Evolutionary conservation across 805 yeast species (phyloP).

Genomic region (Candida qinlingensis): DNA sequence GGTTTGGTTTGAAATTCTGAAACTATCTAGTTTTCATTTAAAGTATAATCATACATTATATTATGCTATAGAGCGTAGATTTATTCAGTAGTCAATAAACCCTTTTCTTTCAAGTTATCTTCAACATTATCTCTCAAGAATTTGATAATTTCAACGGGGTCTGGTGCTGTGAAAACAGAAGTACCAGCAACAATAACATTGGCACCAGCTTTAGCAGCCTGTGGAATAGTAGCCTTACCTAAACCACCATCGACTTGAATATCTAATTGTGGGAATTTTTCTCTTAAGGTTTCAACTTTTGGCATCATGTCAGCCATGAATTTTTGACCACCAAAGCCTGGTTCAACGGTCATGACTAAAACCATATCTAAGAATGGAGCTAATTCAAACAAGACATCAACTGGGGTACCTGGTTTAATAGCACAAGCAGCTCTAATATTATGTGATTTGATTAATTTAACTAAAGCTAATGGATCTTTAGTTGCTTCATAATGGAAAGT

Average conservation of each 20-base stretch:
- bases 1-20: no score
- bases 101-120: conserved; percentile 40
- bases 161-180: conserved; percentile 78
- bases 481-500: conserved; percentile 96
- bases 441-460: conserved; percentile 64
- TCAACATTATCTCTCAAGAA: conserved; percentile 61
- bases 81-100: conserved; percentile 24
- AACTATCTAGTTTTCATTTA: no score
- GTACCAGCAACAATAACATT: conserved; percentile 98
- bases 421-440: conserved; percentile 97
- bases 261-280: conserved; percentile 68
- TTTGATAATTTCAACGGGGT: conserved; percentile 71
- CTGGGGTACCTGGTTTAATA: conserved; percentile 87
- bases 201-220: conserved; percentile 96
- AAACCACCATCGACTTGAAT: conserved; percentile 97
- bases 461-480: conserved; percentile 65
- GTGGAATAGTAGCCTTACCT: conserved; percentile 76
- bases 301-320: conserved; percentile 97
- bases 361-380: conserved; percentile 86
- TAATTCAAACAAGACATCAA: conserved; percentile 70
- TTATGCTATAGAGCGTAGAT: neutral
- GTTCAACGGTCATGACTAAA: conserved; percentile 97
- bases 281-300: conserved; percentile 75
- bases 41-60: no score
- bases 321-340: conserved; percentile 98